Base-by-base conservation (phyloP, 2,329 filamentous ascomycete species). In the Aspergillus spinulosporus region DNA sequence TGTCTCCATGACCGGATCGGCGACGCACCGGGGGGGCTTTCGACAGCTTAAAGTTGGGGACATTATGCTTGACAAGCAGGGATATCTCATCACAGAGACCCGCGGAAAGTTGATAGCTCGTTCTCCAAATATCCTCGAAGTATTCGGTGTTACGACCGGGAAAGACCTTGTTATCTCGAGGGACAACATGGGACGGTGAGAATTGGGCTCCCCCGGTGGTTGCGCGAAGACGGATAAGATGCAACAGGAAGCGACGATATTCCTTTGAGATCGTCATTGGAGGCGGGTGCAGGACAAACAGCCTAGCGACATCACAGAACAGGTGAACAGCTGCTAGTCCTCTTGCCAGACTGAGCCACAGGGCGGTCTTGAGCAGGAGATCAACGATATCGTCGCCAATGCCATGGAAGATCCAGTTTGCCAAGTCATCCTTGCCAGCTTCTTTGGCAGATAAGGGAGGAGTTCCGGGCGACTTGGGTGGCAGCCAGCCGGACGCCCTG, bases 281-380 rank as follows among this genome's bases (percentile, higher is more conserved):
- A 1, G 60, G 60, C n/a, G 54, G 49, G 28, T 56, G 52, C 5
- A 59, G 34, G 7, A 60, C 61, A 42, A 70, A 70, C 3, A 62
- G 52, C 12, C 63, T 59, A 15, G 56, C 59, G n/a, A 66, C 50
- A 36, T 70, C 65, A 46, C 62, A 68, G 51, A 68, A 70, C 4
- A 70, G 59, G 51, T 69, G 66, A 6, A 68, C 66, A 1, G 68
- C 62, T 11, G 66, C 46, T 3, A 61, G 56, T n/a, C 68, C 65
- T 48, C 68, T 57, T 5, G 66, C 65, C 6, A 67, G 45, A 8
- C 61, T 58, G 9, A 70, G 60, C 66, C 68, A 70, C 42, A 64
- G 48, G 2, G 66, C 66, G 9, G 55, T 66, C 32, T 64, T 64
- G 36, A 68, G 55, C 21, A 70, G 42, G 32, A 66, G 37, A 12